These are phyloP conservation scores for Calendula officinalis DNA, from an alignment of 129 eudicot species.

Conservation along the genomic window DNA sequence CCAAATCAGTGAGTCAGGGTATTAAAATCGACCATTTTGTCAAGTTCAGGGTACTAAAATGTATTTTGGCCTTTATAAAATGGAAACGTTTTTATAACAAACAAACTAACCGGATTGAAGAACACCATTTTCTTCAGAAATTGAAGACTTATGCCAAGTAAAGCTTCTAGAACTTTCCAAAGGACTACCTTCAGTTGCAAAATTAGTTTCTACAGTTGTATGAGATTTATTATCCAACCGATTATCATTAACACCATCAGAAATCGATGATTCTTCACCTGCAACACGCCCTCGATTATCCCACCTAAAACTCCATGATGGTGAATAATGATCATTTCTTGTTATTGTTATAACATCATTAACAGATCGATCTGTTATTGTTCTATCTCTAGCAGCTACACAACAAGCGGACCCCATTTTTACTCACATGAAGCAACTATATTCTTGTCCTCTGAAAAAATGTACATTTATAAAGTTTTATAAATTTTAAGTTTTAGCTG, in stretches of 20 bases:
- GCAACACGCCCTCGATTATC: conserved; percentile 93
- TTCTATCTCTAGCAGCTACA: conserved; percentile 91
- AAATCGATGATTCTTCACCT: conserved; percentile 73
- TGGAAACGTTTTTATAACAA: no score
- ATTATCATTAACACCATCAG: conserved; percentile 46
- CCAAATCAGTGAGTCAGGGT: no score
- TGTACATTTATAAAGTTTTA: conserved; percentile 13
- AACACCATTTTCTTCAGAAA: conserved; percentile 46
- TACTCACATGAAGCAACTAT: conserved; percentile 32
- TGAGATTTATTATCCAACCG: conserved; percentile 62
- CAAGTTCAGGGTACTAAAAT: no score
- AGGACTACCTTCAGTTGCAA: conserved; percentile 92
- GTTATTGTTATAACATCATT: conserved; percentile 55
- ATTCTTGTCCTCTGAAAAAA: conserved; percentile 13
- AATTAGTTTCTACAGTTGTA: conserved; percentile 59
- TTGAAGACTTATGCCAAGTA: conserved; percentile 70
- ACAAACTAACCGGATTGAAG: conserved; percentile 37
- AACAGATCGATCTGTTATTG: conserved; percentile 61
- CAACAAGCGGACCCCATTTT: conserved; percentile 98
- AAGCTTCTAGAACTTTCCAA: conserved; percentile 64
- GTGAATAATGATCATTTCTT: conserved; percentile 78
- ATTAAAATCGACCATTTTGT: no score
- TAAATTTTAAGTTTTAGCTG: conserved; percentile 1
- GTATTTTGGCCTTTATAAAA: no score
- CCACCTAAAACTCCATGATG: conserved; percentile 98